Percentiles rank a stretch among this genome's conserved stretches.
Conservation (phyloP, 2,329 filamentous ascomycete species). For the Coniochaeta pulveracea region DNA sequence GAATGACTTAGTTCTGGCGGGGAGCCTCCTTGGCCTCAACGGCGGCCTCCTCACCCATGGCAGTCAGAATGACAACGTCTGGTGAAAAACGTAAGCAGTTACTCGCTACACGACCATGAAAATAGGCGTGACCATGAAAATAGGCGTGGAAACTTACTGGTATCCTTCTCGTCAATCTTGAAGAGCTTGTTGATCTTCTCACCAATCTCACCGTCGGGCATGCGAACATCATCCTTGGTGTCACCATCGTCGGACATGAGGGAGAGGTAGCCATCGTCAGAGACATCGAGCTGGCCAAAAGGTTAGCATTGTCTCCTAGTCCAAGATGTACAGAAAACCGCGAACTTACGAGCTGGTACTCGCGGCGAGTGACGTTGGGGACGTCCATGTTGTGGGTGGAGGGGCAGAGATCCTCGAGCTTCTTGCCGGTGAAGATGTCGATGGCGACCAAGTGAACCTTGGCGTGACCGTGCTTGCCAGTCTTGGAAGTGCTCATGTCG, state of each 20-base stretch:
- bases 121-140: constrained; percentile 3
- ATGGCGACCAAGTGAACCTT: constrained; percentile 98
- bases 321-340: constrained; percentile 3
- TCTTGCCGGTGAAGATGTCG: constrained; percentile 99
- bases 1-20: constrained; percentile 20
- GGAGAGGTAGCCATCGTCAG: constrained; percentile 88
- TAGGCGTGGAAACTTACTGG: constrained; percentile 55
- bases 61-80: constrained; percentile 87
- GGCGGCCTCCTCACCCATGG: constrained; percentile 91
- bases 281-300: constrained; percentile 66
- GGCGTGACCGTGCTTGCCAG: constrained; percentile 99
- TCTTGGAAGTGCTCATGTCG: constrained; percentile 99
- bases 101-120: not conserved
- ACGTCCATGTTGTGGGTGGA: constrained; percentile 99
- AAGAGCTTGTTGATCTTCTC: constrained; percentile 78
- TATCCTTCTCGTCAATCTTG: constrained; percentile 77
- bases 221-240: constrained; percentile 90
- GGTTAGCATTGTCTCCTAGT: constrained; percentile 8
- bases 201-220: constrained; percentile 82
- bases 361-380: constrained; percentile 79
- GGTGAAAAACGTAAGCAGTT: constrained; percentile 11
- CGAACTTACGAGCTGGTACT: constrained; percentile 83
- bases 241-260: constrained; percentile 81
- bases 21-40: constrained; percentile 94
- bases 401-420: constrained; percentile 96